A percentile compares a stretch with the other conserved stretches of the same genome.
These are phyloP conservation scores for Stachybotrys chartarum DNA, from an alignment of 2,329 filamentous ascomycete species.

Conservation along the genomic window DNA sequence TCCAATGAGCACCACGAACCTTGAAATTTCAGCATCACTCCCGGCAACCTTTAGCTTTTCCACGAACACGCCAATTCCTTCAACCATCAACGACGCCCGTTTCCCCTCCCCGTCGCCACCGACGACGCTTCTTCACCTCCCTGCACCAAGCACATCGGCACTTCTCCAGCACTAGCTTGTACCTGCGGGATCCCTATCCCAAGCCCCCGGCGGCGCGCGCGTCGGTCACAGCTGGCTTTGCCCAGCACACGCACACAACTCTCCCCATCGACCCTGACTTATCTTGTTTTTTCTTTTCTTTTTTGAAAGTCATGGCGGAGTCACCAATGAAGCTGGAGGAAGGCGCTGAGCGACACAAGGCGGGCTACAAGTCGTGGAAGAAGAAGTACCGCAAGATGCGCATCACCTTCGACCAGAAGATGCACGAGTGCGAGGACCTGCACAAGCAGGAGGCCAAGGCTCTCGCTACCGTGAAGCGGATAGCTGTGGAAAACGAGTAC, in stretches of 20 bases:
- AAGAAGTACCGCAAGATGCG: conserved; percentile 96
- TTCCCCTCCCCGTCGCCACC: too few relatives aligned
- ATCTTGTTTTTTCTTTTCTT: not conserved
- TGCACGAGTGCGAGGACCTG: conserved; percentile 74
- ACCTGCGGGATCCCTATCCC: too few relatives aligned
- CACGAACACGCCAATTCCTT: too few relatives aligned
- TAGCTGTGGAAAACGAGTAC: conserved; percentile 91
- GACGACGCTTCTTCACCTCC: too few relatives aligned
- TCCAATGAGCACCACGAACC: not conserved
- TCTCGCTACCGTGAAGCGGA: conserved; percentile 69
- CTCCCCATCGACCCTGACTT: not conserved
- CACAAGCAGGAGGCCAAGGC: conserved; percentile 78
- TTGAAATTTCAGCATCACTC: not conserved
- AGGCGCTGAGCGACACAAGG: conserved; percentile 32
- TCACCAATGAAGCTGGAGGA: conserved; percentile 35
- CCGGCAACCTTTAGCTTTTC: not conserved
- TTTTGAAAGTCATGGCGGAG: conserved; percentile 21
- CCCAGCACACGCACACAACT: not conserved
- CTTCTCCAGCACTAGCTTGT: too few relatives aligned
- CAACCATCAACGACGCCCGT: not conserved
- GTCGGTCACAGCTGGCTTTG: too few relatives aligned
- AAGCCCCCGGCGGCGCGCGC: too few relatives aligned
- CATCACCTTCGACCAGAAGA: conserved; percentile 67
- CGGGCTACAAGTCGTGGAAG: conserved; percentile 64
- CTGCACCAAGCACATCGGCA: too few relatives aligned